Evolutionary conservation across 345 rosid species (phyloP).

Genomic region (Salix purpurea): DNA sequence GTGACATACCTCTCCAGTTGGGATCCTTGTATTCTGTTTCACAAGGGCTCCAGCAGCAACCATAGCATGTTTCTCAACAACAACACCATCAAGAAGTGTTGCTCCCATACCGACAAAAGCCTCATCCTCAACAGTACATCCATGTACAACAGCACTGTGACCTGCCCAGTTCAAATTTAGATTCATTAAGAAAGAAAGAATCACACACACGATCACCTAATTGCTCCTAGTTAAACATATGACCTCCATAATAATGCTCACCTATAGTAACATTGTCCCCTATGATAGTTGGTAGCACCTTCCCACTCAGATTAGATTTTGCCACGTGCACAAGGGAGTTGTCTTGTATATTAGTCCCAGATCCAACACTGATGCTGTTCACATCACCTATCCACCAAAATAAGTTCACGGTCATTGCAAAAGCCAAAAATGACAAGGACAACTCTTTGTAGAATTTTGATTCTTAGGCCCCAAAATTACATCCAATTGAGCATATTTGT

Average conservation of each 20-base stretch:
- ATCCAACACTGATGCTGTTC: constrained; percentile 71
- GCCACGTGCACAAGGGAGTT: constrained; percentile 96
- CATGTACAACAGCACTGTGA: constrained; percentile 94
- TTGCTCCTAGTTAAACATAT: not conserved
- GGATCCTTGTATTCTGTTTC: constrained; percentile 78
- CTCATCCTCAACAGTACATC: constrained; percentile 90
- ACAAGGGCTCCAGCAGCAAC: constrained; percentile 99
- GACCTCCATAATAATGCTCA: constrained; percentile 29
- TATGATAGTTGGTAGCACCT: constrained; percentile 70
- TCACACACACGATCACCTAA: not conserved
- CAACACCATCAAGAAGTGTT: constrained; percentile 80
- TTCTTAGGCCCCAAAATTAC: not conserved
- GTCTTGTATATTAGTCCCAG: constrained; percentile 95
- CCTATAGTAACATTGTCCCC: constrained; percentile 98
- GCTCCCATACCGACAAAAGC: constrained; percentile 94
- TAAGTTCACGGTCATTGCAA: not conserved
- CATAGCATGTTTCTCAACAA: constrained; percentile 83
- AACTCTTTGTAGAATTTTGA: not conserved
- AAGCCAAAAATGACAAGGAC: not conserved
- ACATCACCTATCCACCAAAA: constrained; percentile 57
- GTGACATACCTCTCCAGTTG: constrained; percentile 74
- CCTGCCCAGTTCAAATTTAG: constrained; percentile 47
- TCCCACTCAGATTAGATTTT: constrained; percentile 88
- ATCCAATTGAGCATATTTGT: not conserved
- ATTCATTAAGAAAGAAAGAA: constrained; percentile 5